A percentile compares a stretch with the other conserved stretches of the same genome.
Evolutionary conservation across 2,329 filamentous ascomycete species (phyloP).

Genomic region (Pezicula radicicola): DNA sequence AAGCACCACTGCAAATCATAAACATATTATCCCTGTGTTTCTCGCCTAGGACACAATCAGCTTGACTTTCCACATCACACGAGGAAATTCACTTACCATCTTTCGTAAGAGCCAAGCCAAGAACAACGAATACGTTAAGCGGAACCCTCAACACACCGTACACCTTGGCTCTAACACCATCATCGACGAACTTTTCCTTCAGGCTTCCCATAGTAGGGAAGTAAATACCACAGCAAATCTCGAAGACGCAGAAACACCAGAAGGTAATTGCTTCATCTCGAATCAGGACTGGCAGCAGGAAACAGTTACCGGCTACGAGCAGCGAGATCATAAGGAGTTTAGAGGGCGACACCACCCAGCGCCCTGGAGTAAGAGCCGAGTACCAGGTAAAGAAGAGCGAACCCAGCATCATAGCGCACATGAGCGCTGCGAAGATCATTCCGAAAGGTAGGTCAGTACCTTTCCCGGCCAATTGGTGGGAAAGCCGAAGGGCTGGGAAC

Average conservation of each 20-base stretch:
- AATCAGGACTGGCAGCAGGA: conserved; percentile 38
- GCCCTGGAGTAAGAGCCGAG: conserved; percentile 7
- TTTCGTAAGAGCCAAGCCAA: conserved; percentile 40
- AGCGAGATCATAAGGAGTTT: conserved; percentile 34
- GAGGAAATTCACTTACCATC: conserved; percentile 30
- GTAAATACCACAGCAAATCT: conserved; percentile 54
- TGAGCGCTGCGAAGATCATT: conserved; percentile 52
- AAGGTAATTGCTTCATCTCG: conserved; percentile 43
- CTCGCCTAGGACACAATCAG: background rate
- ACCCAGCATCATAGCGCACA: conserved; percentile 56
- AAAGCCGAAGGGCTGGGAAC: conserved; percentile 47
- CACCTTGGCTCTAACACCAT: conserved; percentile 47
- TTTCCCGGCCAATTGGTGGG: conserved; percentile 28
- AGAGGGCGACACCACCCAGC: conserved; percentile 4
- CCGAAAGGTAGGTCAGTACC: conserved; percentile 44
- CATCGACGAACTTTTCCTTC: conserved; percentile 49
- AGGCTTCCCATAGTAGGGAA: conserved; percentile 52
- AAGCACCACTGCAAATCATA: background rate
- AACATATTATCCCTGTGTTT: conserved; percentile 2
- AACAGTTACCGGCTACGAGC: conserved; percentile 30
- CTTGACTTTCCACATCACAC: background rate
- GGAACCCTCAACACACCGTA: conserved; percentile 56
- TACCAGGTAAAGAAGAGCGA: conserved; percentile 45
- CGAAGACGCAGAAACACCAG: conserved; percentile 54
- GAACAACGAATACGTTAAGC: conserved; percentile 52